A percentile compares a stretch with the other conserved stretches of the same genome.
These are phyloP conservation scores for Choiromyces venosus DNA, from an alignment of 495 filamentous ascomycete genomes.

Conservation along the genomic window DNA sequence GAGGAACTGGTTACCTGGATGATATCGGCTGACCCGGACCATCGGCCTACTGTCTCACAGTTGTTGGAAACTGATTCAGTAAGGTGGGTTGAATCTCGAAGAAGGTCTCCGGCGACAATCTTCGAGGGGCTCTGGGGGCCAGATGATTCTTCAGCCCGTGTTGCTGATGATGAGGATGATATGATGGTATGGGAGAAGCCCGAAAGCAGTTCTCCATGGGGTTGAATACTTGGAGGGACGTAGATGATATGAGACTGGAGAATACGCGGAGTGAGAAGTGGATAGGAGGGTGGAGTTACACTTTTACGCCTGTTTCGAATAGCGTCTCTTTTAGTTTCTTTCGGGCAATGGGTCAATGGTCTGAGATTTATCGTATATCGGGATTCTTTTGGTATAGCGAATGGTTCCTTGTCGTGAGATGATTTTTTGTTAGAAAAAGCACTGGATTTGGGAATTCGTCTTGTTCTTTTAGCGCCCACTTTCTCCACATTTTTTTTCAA, in stretches of 20 bases:
- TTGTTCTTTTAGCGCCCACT: slow-evolving; percentile 16
- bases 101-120: slow-evolving; percentile 77
- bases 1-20: slow-evolving; percentile 84
- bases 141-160: slow-evolving; percentile 41
- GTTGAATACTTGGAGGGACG: background rate
- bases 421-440: slow-evolving; percentile 11
- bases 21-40: slow-evolving; percentile 67
- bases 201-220: background rate
- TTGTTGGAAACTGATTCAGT: slow-evolving; percentile 63
- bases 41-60: slow-evolving; percentile 68
- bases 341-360: slow-evolving; percentile 11
- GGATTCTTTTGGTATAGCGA: slow-evolving; percentile 18
- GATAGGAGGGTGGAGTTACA: slow-evolving; percentile 32
- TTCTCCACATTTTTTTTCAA: slow-evolving; percentile 20
- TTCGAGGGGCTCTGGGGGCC: slow-evolving; percentile 97
- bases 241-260: slow-evolving; percentile 19
- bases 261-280: slow-evolving; percentile 16
- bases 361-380: slow-evolving; percentile 11
- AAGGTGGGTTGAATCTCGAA: slow-evolving; percentile 66
- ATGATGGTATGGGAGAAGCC: slow-evolving; percentile 16
- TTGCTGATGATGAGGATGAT: slow-evolving; percentile 26
- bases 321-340: slow-evolving; percentile 20
- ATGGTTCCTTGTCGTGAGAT: slow-evolving; percentile 11
- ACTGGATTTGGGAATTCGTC: slow-evolving; percentile 11
- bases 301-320: slow-evolving; percentile 27